Percentiles rank a stretch among this genome's conserved stretches.
These are phyloP conservation scores for Miscanthus sacchariflorus DNA, from an alignment of 202 grass and related monocot species.

Conservation along the genomic window DNA sequence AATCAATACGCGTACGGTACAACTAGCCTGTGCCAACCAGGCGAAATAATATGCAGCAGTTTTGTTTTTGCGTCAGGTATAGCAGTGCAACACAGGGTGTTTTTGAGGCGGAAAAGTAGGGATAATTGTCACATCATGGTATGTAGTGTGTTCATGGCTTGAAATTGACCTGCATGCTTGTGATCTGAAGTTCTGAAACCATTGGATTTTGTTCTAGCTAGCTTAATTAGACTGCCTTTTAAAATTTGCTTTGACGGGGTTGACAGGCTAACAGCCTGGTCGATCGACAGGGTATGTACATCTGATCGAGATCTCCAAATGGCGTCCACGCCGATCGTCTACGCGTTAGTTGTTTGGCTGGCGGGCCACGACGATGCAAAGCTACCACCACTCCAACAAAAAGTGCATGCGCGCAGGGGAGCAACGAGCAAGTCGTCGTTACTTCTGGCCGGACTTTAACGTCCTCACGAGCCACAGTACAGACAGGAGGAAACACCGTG, in stretches of 20 bases:
- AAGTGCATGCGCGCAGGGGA: conserved; percentile 11
- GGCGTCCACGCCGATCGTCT: neutral
- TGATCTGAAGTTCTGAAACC: neutral
- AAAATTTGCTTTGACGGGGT: neutral
- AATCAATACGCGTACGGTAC: neutral
- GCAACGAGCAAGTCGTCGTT: neutral
- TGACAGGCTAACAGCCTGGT: neutral
- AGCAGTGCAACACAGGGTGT: neutral
- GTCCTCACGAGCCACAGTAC: neutral
- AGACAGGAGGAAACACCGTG: neutral
- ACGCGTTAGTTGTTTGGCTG: conserved; percentile 1
- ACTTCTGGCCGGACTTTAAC: neutral
- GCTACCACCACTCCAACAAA: neutral
- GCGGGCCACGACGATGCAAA: neutral
- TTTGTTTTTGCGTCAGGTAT: neutral
- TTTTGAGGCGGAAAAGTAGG: neutral
- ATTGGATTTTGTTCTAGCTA: neutral
- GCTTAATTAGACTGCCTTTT: neutral
- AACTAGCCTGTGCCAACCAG: neutral
- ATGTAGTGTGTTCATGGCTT: neutral
- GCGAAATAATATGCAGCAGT: neutral
- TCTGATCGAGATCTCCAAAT: neutral
- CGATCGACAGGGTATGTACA: neutral
- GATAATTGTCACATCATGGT: neutral
- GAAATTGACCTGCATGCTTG: neutral